Base-by-base conservation (phyloP, 2,329 filamentous ascomycete genomes). In the Cadophora sp. region DNA sequence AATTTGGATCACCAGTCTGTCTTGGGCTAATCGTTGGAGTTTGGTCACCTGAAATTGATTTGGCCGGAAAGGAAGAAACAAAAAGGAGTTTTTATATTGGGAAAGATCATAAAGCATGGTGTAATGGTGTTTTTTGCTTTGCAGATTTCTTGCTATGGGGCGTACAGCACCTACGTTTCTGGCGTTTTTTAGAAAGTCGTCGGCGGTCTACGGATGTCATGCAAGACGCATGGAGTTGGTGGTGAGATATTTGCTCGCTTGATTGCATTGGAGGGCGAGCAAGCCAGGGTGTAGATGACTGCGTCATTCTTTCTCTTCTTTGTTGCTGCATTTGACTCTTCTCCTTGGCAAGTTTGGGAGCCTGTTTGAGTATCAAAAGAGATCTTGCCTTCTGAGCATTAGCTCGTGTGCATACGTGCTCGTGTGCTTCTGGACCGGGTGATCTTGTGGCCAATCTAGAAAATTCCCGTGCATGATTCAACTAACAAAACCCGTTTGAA, bases 1-100 rank as follows among this genome's bases (percentile, higher is more conserved):
- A 18, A 61, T 75, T 43, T 71, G 70, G 66, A 24, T 71, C n/a
- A 41, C 39, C 27, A 72, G 67, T 30, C 36, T 41, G 13, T 58
- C n/a, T 58, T 58, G 55, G 55, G 55, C 55, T 58, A 41, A 33
- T 58, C 33, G 24, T 27, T 27, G 55, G 36, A 24, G 20, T 9
- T 41, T 58, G 33, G 36, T 11, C 36, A 9, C 3, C 22, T 36
- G 24, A 56, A 48, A 48, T 55, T 55, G 33, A 24, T 33, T 55
- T 45, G 20, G 41, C 36, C 30, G 41, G 33, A 16, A 39, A 58
- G n/a, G 16, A 20, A 27, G 7, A 39, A 24, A 22, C 7, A 33
- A 9, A 58, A 16, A n/a, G 55, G 55, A 13, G 55, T 58, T 58
- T 27, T 43, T 11, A 58, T 43, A 16, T 43, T 39, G 55, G 55